Base-by-base conservation (phyloP, 1,284 basidiomycete genomes). In the Tilletia setariae region DNA sequence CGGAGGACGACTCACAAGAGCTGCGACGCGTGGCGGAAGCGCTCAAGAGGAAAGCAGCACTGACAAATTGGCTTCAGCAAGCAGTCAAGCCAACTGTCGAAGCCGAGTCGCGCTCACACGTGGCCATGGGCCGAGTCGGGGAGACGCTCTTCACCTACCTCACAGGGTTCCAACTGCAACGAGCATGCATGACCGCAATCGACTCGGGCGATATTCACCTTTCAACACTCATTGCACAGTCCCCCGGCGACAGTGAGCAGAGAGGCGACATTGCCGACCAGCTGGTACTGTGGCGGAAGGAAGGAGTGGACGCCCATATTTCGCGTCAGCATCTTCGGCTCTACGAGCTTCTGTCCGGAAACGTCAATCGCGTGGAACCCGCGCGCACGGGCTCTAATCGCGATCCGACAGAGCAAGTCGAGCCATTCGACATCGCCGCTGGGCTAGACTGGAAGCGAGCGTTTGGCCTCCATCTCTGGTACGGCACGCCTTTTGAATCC, bases 361-460 rank as follows among this genome's bases (percentile, higher is more conserved):
- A 90, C 68, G 86, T 90, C 42, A 88, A 79, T 89, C 2, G 84
- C 90, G 13, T 85, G 64, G 90, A 90, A 1, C 69, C n/a, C n/a
- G n/a, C 73, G 28, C 68, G 67, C 9, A 69, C 85, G 81, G 84
- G 89, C 74, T 83, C 85, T 70, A 84, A 86, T 70, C 43, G 90
- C 90, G n/a, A n/a, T n/a, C n/a, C n/a, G n/a, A n/a, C n/a, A n/a
- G n/a, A n/a, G n/a, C n/a, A n/a, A n/a, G n/a, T 87, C 76, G 82
- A 86, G 1, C 89, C 91, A 67, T 83, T 93, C 23, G 85, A 88
- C 66, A 86, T 96, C 19, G 86, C 89, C n/a, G 85, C 89, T 66
- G 90, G 88, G 0, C 84, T 98, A 65, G 94, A 96, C 82, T 98
- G 96, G 96, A 95, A 95, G 83, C 89, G 94, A 16, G 90, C 90